A percentile compares a stretch with the other conserved stretches of the same genome.
phyloP scores from a whole-genome alignment of 2,329 filamentous ascomycete genomes.

The Amauroascus niger region DNA sequence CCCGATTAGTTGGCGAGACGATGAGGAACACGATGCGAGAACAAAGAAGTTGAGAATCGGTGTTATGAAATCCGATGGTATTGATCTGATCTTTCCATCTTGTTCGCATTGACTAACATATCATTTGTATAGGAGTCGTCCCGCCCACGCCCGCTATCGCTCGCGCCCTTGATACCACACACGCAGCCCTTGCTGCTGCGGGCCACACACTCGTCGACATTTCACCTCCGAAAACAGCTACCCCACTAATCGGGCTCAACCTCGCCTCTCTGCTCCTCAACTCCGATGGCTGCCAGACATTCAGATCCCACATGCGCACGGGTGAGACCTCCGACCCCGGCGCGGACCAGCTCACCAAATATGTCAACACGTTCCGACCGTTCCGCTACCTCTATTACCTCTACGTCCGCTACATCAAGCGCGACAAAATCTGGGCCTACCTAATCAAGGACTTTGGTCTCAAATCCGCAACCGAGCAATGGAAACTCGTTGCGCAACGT shows the following conservation, averaged over 20 bases:
- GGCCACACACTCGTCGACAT: conserved; percentile 66
- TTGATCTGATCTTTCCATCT: not conserved
- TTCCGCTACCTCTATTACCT: conserved; percentile 80
- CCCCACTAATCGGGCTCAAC: conserved; percentile 65
- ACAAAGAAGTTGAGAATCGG: conserved; percentile 62
- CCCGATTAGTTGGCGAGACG: conserved; percentile 66
- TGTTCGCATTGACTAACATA: not conserved
- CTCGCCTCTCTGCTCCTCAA: conserved; percentile 74
- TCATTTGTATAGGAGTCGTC: conserved; percentile 52
- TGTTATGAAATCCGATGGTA: conserved; percentile 62
- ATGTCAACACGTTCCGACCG: conserved; percentile 62
- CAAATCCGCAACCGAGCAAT: conserved; percentile 68
- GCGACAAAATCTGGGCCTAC: conserved; percentile 68
- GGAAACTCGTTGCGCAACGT: conserved; percentile 66
- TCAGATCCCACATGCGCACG: conserved; percentile 62
- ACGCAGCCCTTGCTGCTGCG: conserved; percentile 55
- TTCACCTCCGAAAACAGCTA: conserved; percentile 59
- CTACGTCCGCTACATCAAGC: conserved; percentile 74
- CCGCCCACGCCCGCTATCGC: conserved; percentile 76
- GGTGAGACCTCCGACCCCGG: conserved; percentile 75
- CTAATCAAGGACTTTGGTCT: conserved; percentile 63
- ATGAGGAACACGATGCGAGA: conserved; percentile 50
- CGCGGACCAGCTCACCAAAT: conserved; percentile 61
- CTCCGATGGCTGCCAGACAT: conserved; percentile 72
- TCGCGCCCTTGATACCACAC: conserved; percentile 63